Base-by-base conservation (phyloP, 2,329 filamentous ascomycete genomes). In the Xylariaceae sp. region DNA sequence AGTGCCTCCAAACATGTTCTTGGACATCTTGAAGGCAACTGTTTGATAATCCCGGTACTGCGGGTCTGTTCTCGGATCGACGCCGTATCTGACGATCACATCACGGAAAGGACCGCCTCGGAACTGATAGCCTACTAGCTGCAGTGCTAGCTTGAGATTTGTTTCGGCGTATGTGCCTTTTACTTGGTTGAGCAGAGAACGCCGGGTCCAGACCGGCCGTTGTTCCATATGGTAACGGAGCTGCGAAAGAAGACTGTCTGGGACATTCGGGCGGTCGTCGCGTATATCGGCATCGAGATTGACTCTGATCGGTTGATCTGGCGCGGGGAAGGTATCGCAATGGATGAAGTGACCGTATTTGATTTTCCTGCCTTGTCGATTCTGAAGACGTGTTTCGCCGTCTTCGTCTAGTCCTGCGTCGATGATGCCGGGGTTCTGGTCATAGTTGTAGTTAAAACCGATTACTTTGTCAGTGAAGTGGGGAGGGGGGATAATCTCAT, bases 51-150 rank as follows among this genome's bases (percentile, higher is more conserved):
- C 73, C 25, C 90, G 84, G 61, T 86, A 91, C 44, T 82, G 77
- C 0, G 87, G 82, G 50, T 91, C 84, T 12, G 70, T 77, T 27
- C 93, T 81, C 3, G 93, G 93, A 62, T 98, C 93, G 17, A 95
- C 67, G 8, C 92, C 92, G 64, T 91, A 93, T 37, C 79, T 82
- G 52, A 96, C 81, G 43, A 96, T 82, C 3, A 87, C 84, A 64
- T 97, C 91, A 52, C 89, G 80, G 86, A 89, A 98, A 0, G 93
- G 91, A 0, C 93, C 93, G 19, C 86, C 89, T 48, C 86, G 85
- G 74, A 97, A 96, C 67, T 91, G 88, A 68, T 95, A 98, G 7
- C 87, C 90, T 4, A 88, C 82, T 58, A 93, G 92, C 52, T 89
- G 86, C 42, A 91, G 79, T 37, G 87, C 87, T 60, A 85, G 79